A percentile compares a stretch with the other conserved stretches of the same genome.
These are phyloP conservation scores for Linnemannia elongata DNA, from an alignment of 192 early-diverging fungal genomes.

Conservation along the genomic window DNA sequence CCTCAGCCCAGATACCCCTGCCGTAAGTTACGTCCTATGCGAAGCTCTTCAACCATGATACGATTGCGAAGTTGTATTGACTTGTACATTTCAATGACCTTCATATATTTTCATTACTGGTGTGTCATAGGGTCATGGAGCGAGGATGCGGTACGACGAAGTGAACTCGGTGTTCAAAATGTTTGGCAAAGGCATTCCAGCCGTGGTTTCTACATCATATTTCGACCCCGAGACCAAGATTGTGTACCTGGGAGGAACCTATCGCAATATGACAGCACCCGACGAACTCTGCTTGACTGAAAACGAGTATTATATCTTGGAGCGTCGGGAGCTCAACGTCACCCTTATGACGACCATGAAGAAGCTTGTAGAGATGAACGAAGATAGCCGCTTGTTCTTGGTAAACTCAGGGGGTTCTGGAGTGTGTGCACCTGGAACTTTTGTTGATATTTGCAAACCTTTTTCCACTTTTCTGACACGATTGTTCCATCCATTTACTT, in stretches of 20 bases:
- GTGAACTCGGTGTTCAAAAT: slow-evolving; percentile 8
- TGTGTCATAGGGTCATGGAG: slow-evolving; percentile 18
- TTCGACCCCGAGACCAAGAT: slow-evolving; percentile 29
- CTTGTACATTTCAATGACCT: background rate
- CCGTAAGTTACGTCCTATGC: slow-evolving; percentile 2
- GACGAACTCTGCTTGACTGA: slow-evolving; percentile 4
- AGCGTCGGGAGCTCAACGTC: slow-evolving; percentile 28
- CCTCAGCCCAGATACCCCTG: slow-evolving; percentile 10
- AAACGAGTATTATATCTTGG: slow-evolving; percentile 33
- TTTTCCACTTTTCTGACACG: background rate
- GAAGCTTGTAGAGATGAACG: slow-evolving; percentile 34
- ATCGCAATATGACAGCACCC: slow-evolving; percentile 19
- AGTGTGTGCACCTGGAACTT: background rate
- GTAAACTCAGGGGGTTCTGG: slow-evolving; percentile 14
- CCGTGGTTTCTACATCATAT: slow-evolving; percentile 2
- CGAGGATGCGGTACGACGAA: slow-evolving; percentile 36
- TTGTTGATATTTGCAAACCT: background rate
- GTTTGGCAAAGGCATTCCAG: slow-evolving; percentile 23
- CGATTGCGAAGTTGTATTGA: background rate
- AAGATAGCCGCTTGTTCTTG: slow-evolving; percentile 27
- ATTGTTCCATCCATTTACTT: background rate
- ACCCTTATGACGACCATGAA: slow-evolving; percentile 32
- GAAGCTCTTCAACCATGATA: background rate
- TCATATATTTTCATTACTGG: background rate
- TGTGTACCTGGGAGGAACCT: slow-evolving; percentile 29